Conservation (phyloP, 176 grass and related monocot genomes). For the Aegilops umbellulata region DNA sequence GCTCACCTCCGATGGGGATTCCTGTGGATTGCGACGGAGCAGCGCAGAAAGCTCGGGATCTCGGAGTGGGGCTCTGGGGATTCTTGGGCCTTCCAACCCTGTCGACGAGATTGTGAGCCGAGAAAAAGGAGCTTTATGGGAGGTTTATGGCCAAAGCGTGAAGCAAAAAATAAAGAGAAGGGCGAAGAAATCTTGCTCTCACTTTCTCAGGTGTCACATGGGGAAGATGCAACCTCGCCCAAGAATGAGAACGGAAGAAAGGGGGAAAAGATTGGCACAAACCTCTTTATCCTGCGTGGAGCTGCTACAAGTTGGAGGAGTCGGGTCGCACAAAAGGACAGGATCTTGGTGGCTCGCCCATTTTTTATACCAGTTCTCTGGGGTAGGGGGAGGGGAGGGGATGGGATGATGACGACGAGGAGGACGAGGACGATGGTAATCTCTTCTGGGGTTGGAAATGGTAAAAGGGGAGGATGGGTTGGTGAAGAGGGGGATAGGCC, state of each 20-base stretch:
- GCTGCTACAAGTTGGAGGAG: constrained; percentile 31
- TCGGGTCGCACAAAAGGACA: constrained; percentile 34
- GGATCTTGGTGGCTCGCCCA: constrained; percentile 44
- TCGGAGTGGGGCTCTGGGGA: neutral
- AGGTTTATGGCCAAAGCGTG: constrained; percentile 35
- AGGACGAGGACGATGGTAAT: neutral
- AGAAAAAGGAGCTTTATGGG: constrained; percentile 44
- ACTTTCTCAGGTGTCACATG: constrained; percentile 51
- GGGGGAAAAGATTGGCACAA: constrained; percentile 13
- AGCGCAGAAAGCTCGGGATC: constrained; percentile 22
- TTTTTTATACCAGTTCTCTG: constrained; percentile 25
- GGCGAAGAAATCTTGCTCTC: constrained; percentile 28
- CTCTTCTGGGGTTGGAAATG: neutral
- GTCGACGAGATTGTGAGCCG: constrained; percentile 10
- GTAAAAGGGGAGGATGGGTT: neutral
- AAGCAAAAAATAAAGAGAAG: neutral
- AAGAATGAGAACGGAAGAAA: neutral
- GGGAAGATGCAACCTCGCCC: constrained; percentile 34
- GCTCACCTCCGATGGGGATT: constrained; percentile 27
- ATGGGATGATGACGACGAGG: constrained; percentile 13
- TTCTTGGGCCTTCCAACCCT: neutral
- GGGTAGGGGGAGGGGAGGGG: neutral
- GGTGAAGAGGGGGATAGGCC: neutral
- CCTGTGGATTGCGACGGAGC: neutral
- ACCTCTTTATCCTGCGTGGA: constrained; percentile 33